These are phyloP conservation scores for Russula olivacea DNA, from an alignment of 768 basidiomycete genomes.

Conservation along the genomic window DNA sequence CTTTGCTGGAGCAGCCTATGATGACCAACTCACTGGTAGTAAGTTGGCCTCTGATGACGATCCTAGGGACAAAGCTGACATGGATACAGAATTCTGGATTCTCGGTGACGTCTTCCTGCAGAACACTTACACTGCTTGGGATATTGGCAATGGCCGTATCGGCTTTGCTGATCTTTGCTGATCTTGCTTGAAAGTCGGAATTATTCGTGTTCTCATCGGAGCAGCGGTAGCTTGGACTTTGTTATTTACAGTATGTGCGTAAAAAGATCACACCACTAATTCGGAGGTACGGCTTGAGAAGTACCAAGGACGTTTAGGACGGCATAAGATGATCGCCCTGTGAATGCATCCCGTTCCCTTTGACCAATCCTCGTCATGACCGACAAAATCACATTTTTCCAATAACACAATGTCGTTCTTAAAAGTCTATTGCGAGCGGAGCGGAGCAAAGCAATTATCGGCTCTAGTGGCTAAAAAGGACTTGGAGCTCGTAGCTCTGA, in stretches of 20 bases:
- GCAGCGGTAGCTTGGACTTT: background rate
- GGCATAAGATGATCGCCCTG: no score
- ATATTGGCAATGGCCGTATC: background rate
- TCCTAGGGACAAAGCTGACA: background rate
- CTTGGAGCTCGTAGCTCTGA: no score
- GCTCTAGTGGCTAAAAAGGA: no score
- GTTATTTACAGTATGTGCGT: background rate
- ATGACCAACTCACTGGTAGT: background rate
- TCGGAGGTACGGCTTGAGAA: background rate
- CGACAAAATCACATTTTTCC: no score
- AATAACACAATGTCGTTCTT: no score
- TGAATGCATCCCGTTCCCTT: no score
- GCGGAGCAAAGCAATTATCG: no score
- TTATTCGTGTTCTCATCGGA: background rate
- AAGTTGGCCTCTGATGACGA: background rate
- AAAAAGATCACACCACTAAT: background rate
- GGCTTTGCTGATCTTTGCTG: slow-evolving; percentile 1
- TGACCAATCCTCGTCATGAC: no score
- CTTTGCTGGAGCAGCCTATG: background rate
- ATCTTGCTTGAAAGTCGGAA: background rate
- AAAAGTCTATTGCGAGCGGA: no score
- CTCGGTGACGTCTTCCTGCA: background rate
- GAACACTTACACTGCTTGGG: background rate
- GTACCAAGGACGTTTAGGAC: background rate
- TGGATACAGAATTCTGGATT: background rate